Conservation (phyloP, 192 early-diverging fungal species). For the Coemansia umbellata region DNA sequence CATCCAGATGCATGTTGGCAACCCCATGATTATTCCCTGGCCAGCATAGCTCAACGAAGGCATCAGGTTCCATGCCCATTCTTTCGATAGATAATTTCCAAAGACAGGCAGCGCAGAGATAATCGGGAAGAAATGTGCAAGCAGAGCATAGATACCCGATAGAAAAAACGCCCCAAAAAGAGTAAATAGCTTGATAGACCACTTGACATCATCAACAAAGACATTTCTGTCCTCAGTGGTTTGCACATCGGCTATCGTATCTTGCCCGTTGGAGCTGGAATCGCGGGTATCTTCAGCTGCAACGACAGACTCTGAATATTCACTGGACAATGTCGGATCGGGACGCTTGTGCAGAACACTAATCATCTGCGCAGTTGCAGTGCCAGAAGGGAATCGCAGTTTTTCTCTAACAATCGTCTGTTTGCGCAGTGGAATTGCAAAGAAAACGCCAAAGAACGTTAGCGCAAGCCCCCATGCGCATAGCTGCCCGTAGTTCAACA, state of each 20-base stretch:
- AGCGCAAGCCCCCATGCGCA: slow-evolving; percentile 72
- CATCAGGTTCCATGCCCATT: slow-evolving; percentile 69
- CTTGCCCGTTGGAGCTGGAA: not conserved
- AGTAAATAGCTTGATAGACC: slow-evolving; percentile 58
- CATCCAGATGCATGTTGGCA: slow-evolving; percentile 72
- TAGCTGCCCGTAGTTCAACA: slow-evolving; percentile 54
- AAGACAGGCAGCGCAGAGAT: slow-evolving; percentile 58
- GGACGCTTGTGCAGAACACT: slow-evolving; percentile 63
- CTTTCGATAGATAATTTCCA: slow-evolving; percentile 47
- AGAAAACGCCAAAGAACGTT: slow-evolving; percentile 89
- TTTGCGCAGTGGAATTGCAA: slow-evolving; percentile 73
- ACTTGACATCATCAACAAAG: slow-evolving; percentile 51
- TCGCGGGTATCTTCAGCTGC: not conserved
- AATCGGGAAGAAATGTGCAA: slow-evolving; percentile 59
- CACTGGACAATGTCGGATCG: slow-evolving; percentile 46
- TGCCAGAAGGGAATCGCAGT: slow-evolving; percentile 78
- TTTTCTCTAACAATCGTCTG: slow-evolving; percentile 80
- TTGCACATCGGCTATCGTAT: not conserved
- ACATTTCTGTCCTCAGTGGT: not conserved
- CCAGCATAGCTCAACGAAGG: slow-evolving; percentile 74
- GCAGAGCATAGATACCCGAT: slow-evolving; percentile 62
- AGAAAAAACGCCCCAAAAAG: slow-evolving; percentile 56
- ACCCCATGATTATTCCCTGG: slow-evolving; percentile 79
- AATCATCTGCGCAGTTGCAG: slow-evolving; percentile 85
- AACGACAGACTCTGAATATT: not conserved